These are phyloP conservation scores for Colletotrichum sojae DNA, from an alignment of 2,329 filamentous ascomycete species.

Conservation along the genomic window DNA sequence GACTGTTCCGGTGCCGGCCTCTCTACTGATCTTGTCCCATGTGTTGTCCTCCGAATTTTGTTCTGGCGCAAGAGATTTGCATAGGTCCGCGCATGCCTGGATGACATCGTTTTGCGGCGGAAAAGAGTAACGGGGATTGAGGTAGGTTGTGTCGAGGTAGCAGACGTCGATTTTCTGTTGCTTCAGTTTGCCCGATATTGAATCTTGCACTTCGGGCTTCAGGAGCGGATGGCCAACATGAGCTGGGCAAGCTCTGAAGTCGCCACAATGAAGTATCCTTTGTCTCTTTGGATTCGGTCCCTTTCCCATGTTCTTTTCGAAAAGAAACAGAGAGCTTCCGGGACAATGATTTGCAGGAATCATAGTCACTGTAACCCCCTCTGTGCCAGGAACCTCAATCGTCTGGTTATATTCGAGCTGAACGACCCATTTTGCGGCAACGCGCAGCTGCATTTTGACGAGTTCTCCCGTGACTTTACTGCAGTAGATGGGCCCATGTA, in stretches of 20 bases:
- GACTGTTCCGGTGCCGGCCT: constrained; percentile 59
- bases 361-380: constrained; percentile 91
- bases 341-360: constrained; percentile 97
- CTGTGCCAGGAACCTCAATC: constrained; percentile 84
- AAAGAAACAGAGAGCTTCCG: constrained; percentile 92
- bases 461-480: constrained; percentile 93
- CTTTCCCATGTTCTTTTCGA: constrained; percentile 81
- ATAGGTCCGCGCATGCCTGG: constrained; percentile 88
- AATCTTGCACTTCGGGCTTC: constrained; percentile 80
- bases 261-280: constrained; percentile 92
- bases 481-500: constrained; percentile 95
- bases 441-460: constrained; percentile 86
- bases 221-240: constrained; percentile 88
- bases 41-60: constrained; percentile 63
- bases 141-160: constrained; percentile 97
- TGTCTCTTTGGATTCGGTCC: constrained; percentile 74
- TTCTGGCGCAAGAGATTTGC: constrained; percentile 80
- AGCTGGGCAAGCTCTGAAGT: constrained; percentile 90
- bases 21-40: constrained; percentile 61
- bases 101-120: constrained; percentile 92
- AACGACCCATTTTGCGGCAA: constrained; percentile 88
- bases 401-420: constrained; percentile 87
- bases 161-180: constrained; percentile 95
- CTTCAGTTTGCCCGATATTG: constrained; percentile 76
- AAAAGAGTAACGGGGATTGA: constrained; percentile 96